These are phyloP conservation scores for Yarrowia hollandica DNA, from an alignment of 805 yeast genomes.

Conservation along the genomic window DNA sequence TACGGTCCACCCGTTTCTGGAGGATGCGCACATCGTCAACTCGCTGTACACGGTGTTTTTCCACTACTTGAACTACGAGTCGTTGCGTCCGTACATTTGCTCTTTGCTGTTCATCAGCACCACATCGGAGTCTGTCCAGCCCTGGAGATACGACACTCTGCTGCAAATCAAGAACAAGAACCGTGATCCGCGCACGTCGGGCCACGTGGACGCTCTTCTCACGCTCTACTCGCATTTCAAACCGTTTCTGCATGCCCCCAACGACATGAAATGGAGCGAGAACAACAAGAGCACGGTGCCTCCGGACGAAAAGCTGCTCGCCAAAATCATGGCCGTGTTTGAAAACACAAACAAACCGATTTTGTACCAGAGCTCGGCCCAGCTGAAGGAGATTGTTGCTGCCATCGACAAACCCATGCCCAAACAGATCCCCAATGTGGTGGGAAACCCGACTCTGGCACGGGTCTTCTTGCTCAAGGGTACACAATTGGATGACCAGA, in stretches of 20 bases:
- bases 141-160: slow-evolving; percentile 18
- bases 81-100: slow-evolving; percentile 5
- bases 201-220: slow-evolving; percentile 6
- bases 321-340: not conserved
- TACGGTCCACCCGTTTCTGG: slow-evolving; percentile 11
- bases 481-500: not conserved
- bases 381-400: not conserved
- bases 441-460: not conserved
- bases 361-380: slow-evolving; percentile 8
- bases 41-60: slow-evolving; percentile 23
- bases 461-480: not conserved
- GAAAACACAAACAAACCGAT: not conserved
- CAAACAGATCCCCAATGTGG: not conserved
- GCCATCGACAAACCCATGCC: slow-evolving; percentile 16
- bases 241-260: not conserved
- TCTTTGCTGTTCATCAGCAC: slow-evolving; percentile 5
- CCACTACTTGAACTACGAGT: slow-evolving; percentile 16
- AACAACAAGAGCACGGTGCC: not conserved
- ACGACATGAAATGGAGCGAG: slow-evolving; percentile 17
- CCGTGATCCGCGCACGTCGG: slow-evolving; percentile 8
- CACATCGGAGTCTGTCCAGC: not conserved
- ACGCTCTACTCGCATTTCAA: slow-evolving; percentile 6
- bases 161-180: slow-evolving; percentile 22
- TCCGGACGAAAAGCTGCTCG: slow-evolving; percentile 7
- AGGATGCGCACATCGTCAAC: slow-evolving; percentile 2